Base-by-base conservation (phyloP, 129 eudicot species). In the Artemisia annua region DNA sequence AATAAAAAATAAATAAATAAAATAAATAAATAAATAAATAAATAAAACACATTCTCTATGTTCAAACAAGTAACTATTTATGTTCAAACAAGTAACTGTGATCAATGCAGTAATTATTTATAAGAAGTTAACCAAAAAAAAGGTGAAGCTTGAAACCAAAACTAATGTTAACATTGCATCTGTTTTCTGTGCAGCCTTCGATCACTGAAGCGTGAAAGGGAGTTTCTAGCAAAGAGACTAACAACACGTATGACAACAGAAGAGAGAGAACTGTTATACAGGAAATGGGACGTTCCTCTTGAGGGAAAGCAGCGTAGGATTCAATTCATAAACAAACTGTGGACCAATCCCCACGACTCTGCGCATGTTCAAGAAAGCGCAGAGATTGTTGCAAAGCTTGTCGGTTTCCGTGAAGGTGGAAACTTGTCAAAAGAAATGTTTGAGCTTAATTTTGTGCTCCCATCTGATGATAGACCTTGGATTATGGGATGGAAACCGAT, bases 381-480 rank as follows among this genome's bases (percentile, higher is more conserved):
- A 0, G 98, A 87, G 62, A 86, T 93, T 15, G 96, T 89, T 39
- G 98, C 96, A 11, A 89, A 83, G 85, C 97, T 93, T 0, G 98
- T 93, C 6, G 98, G 98, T 3, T 89, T 93, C 30, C 83, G 92
- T 15, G 89, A 86, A 83, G 85, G 92, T 35, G 97, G 97, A 52
- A 93, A 93, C 54, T 69, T 91, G 83, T 85, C 98, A 0, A 93
- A 83, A 73, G 98, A 93, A 83, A 93, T 93, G 98, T 87, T 93
- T 70, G 98, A 89, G 80, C 93, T 93, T 15, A 93, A 93, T 32
- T 93, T 93, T 58, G 97, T 86, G 66, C 85, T 80, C 59, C 98
- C 98, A 7, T 76, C 87, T 13, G 97, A 90, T 73, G 87, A 84
- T 73, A 78, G 92, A 67, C 98, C 96, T n/a, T 93, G 96, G 98